These are phyloP conservation scores for Zychaea mexicana DNA, from an alignment of 371 early-diverging fungal genomes.

Conservation along the genomic window DNA sequence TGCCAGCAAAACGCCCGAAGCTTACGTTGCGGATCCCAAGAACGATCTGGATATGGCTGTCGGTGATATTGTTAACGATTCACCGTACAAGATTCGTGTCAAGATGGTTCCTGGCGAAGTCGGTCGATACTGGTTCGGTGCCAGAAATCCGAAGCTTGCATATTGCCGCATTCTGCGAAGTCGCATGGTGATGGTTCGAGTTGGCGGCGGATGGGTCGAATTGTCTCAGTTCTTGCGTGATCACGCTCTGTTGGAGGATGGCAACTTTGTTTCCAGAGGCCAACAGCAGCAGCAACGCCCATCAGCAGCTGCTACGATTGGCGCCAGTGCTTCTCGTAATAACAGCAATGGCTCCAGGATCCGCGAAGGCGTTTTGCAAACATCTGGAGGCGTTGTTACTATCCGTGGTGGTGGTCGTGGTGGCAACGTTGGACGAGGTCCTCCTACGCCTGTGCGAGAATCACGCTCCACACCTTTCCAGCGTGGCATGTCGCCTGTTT, in stretches of 20 bases:
- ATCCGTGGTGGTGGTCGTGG: conserved; percentile 20
- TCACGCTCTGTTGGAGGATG: conserved; percentile 42
- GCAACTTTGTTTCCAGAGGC: conserved; percentile 61
- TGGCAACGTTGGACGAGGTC: conserved; percentile 8
- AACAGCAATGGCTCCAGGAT: conserved; percentile 55
- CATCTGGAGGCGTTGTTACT: conserved; percentile 11
- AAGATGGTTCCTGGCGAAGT: conserved; percentile 63
- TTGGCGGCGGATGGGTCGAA: conserved; percentile 82
- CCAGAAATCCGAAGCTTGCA: conserved; percentile 67
- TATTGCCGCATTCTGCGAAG: conserved; percentile 73
- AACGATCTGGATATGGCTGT: conserved; percentile 75
- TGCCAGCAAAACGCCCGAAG: conserved; percentile 10
- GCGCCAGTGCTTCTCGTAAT: not conserved
- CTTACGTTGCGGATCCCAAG: conserved; percentile 68
- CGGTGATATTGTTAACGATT: conserved; percentile 69
- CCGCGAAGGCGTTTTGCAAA: conserved; percentile 11
- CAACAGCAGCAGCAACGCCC: conserved; percentile 62
- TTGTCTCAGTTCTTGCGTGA: conserved; percentile 59
- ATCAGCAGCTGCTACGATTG: too few species aligned
- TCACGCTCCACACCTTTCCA: conserved; percentile 43
- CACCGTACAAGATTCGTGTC: conserved; percentile 44
- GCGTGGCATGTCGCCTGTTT: conserved; percentile 16
- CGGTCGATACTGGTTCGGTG: conserved; percentile 77
- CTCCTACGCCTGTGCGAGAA: conserved; percentile 22
- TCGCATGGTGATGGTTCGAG: conserved; percentile 78